These are phyloP conservation scores for Pyrenochaeta sp. DNA, from an alignment of 2,329 filamentous ascomycete species.

Conservation along the genomic window DNA sequence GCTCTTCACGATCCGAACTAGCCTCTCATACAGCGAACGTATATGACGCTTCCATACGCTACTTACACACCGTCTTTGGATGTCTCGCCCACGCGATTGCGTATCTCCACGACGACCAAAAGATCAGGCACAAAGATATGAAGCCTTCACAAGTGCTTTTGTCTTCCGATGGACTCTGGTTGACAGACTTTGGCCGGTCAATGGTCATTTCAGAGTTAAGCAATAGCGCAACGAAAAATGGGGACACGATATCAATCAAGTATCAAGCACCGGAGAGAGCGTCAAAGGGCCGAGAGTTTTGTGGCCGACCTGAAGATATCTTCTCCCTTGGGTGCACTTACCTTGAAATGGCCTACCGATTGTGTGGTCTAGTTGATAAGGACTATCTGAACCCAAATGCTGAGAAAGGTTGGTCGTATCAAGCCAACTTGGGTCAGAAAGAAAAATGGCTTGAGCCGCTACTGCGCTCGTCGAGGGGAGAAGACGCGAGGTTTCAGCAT, in stretches of 20 bases:
- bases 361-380: not conserved
- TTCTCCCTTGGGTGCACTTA: slow-evolving; percentile 32
- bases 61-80: slow-evolving; percentile 3
- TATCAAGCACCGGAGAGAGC: slow-evolving; percentile 9
- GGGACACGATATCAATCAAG: not conserved
- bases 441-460: slow-evolving; percentile 12
- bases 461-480: not conserved
- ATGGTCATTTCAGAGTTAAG: slow-evolving; percentile 2
- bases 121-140: slow-evolving; percentile 24
- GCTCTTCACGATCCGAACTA: too few relatives aligned
- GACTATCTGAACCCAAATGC: not conserved
- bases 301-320: slow-evolving; percentile 28
- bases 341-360: slow-evolving; percentile 20
- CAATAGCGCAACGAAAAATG: not conserved
- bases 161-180: slow-evolving; percentile 3
- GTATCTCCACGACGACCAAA: slow-evolving; percentile 18
- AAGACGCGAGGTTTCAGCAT: not conserved
- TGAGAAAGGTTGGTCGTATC: not conserved
- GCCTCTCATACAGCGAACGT: not conserved
- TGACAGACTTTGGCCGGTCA: slow-evolving; percentile 6
- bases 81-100: slow-evolving; percentile 19
- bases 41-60: not conserved
- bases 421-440: not conserved
- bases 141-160: slow-evolving; percentile 26
- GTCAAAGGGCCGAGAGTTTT: not conserved